Evolutionary conservation across 352 stramenopile genomes (phyloP), one percentile per base, ranked within the genome.

Genomic region (Pythium pectinolyticum): DNA sequence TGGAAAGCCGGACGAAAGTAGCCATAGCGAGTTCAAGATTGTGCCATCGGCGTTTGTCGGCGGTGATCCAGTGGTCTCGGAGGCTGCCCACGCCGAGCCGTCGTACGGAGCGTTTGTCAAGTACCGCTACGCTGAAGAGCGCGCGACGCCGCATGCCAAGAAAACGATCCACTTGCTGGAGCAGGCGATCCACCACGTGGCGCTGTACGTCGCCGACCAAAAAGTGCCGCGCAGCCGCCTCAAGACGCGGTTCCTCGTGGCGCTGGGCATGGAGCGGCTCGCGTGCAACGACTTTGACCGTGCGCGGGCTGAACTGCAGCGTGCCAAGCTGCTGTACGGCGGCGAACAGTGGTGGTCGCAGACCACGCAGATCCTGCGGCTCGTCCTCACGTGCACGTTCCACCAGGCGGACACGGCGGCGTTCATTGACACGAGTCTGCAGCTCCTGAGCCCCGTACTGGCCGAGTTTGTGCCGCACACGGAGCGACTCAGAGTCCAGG

Each of bases 341-440:
- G 63, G 62, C 15, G 86, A 95, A 45, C 78, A 90, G 10, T 94
- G 86, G 73, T 93, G 81, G 80, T 70, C 80, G 7, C 79, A 89
- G 66, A 86, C 76, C 7, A 74, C 78, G 46, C 84, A 94, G 53
- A 79, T 94, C 40, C 57, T 95, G 7, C 79, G 88, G 61, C 80
- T 93, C 39, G 61, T 95, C 8, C 65, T 94, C 7, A 70, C 84
- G 6, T 95, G 86, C 60, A 88, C 80, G 4, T 88, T 84, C n/a
- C 75, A 76, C 3, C 82, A 93, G 53, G 78, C 73, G 20, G 84
- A 95, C 67, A 89, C 73, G 25, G 69, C 72, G 3, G 83, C 82
- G 2, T 95, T 84, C 48, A 74, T 95, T 31, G 86, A 94, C 59
- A 90, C 81, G 52, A 83, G 74, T 28, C 68, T 95, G 46, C 86